Evolutionary conservation across 768 basidiomycete species (phyloP).

Genomic region (Naematelia encephala): DNA sequence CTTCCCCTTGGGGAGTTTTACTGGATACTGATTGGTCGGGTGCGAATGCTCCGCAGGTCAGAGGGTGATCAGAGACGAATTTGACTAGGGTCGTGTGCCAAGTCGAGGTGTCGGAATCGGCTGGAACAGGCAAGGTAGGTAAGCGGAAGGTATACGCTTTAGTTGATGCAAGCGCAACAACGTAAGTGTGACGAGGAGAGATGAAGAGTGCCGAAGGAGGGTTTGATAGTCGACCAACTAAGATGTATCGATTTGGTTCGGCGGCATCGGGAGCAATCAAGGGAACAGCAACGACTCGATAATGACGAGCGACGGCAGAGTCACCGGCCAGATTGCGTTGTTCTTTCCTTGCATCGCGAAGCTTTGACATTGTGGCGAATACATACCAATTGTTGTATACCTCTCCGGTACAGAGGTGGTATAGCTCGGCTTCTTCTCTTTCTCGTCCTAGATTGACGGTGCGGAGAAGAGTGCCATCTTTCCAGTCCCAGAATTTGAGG

Average conservation of each 20-base stretch:
- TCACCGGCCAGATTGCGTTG: not conserved
- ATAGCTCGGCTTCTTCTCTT: constrained; percentile 53
- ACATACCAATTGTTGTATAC: constrained; percentile 33
- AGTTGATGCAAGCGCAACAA: constrained; percentile 42
- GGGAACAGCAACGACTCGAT: constrained; percentile 8
- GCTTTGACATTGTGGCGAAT: constrained; percentile 21
- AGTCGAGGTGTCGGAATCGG: not conserved
- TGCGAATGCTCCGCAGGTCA: constrained; percentile 83
- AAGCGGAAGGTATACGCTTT: constrained; percentile 48
- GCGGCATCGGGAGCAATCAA: constrained; percentile 1
- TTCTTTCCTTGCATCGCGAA: constrained; percentile 11
- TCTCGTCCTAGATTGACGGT: constrained; percentile 61
- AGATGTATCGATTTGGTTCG: not conserved
- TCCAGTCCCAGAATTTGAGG: constrained; percentile 87
- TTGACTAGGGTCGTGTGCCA: constrained; percentile 54
- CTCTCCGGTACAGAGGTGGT: constrained; percentile 37
- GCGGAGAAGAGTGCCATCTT: constrained; percentile 74
- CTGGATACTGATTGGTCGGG: constrained; percentile 57
- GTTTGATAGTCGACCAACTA: constrained; percentile 31
- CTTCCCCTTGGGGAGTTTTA: constrained; percentile 52
- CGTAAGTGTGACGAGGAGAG: constrained; percentile 42
- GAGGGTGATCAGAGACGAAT: constrained; percentile 71
- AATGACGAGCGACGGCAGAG: not conserved
- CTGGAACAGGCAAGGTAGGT: constrained; percentile 7
- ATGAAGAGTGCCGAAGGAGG: constrained; percentile 37